These are phyloP conservation scores for Hypomontagnella monticulosa DNA, from an alignment of 495 filamentous ascomycete genomes.

Conservation along the genomic window DNA sequence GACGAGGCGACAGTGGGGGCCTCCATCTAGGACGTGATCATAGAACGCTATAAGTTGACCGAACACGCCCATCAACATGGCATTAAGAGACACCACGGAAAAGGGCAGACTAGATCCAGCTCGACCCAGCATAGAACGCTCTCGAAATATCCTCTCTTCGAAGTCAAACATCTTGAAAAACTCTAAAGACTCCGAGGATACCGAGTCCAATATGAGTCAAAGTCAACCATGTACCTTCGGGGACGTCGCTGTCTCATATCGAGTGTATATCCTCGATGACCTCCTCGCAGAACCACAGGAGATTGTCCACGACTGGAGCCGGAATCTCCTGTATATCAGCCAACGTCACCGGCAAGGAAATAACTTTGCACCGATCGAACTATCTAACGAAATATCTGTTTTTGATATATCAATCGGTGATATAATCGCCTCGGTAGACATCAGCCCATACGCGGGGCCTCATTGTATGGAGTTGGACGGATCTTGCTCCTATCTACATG, in stretches of 20 bases:
- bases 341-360: conserved; percentile 40
- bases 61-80: conserved; percentile 24
- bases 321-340: conserved; percentile 37
- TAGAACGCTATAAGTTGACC: conserved; percentile 29
- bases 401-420: conserved; percentile 34
- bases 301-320: conserved; percentile 39
- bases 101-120: conserved; percentile 3
- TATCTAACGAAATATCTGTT: conserved; percentile 33
- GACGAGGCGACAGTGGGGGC: conserved; percentile 22
- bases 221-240: conserved; percentile 31
- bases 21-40: background rate
- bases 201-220: conserved; percentile 24
- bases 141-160: conserved; percentile 6
- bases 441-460: conserved; percentile 35
- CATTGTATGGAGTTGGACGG: conserved; percentile 40
- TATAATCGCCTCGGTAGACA: conserved; percentile 33
- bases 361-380: conserved; percentile 35
- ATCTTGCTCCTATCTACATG: conserved; percentile 36
- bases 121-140: conserved; percentile 8
- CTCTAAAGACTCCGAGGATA: background rate
- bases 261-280: conserved; percentile 42
- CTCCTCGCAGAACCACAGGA: conserved; percentile 43
- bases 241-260: conserved; percentile 38
- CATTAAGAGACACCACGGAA: conserved; percentile 7
- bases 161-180: conserved; percentile 2